phyloP scores from a whole-genome alignment of 1,139 yeast species.

The Protomyces inundatus region DNA sequence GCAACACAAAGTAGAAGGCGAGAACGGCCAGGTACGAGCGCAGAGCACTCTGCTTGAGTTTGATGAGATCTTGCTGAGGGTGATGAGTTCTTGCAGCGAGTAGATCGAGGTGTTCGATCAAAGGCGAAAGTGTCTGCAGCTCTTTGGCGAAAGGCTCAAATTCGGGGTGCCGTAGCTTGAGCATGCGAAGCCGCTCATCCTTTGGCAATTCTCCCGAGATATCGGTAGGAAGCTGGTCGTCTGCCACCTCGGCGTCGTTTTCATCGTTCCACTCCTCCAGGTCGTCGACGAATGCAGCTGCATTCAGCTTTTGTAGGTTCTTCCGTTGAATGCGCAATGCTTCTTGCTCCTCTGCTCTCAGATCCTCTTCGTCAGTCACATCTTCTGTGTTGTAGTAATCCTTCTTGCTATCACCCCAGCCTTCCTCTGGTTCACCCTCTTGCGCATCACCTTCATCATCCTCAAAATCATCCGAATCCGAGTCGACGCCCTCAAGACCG shows the following conservation, averaged over 20 bases:
- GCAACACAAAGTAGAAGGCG: constrained; percentile 67
- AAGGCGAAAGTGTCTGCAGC: constrained; percentile 39
- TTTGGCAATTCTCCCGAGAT: constrained; percentile 36
- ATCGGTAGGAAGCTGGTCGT: constrained; percentile 28
- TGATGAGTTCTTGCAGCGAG: constrained; percentile 32
- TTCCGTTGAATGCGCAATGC: constrained; percentile 82
- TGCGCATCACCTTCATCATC: constrained; percentile 31
- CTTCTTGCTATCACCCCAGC: constrained; percentile 74
- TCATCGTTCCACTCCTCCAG: constrained; percentile 36
- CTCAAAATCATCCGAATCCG: constrained; percentile 22
- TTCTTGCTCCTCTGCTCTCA: constrained; percentile 69
- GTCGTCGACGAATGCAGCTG: constrained; percentile 36
- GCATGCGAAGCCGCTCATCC: constrained; percentile 43
- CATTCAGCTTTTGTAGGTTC: constrained; percentile 65
- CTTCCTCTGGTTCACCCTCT: constrained; percentile 38
- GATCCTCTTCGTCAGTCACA: constrained; percentile 68
- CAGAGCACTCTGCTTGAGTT: constrained; percentile 56
- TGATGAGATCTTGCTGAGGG: constrained; percentile 14
- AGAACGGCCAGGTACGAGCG: constrained; percentile 72
- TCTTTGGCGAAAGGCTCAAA: constrained; percentile 72
- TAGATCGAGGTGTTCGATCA: constrained; percentile 47
- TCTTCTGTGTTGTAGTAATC: constrained; percentile 83
- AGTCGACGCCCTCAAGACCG: constrained; percentile 25
- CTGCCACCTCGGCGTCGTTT: constrained; percentile 27
- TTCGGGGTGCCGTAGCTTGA: constrained; percentile 72